These are phyloP conservation scores for Coemansia reversa DNA, from an alignment of 192 early-diverging fungal genomes.

Conservation along the genomic window DNA sequence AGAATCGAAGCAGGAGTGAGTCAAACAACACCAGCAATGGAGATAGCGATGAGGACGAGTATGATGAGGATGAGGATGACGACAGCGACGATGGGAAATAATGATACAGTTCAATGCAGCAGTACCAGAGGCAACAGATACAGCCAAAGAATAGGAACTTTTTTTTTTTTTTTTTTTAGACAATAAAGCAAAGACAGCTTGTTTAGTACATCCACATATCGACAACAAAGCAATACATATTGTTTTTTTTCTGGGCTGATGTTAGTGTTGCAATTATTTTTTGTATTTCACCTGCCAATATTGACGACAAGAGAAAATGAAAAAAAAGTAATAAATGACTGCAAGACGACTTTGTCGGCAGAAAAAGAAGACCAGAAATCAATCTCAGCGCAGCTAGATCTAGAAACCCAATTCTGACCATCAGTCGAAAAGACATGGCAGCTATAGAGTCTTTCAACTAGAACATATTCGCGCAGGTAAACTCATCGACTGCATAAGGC, in stretches of 20 bases:
- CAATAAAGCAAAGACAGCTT: too few relatives aligned
- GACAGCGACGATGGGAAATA: conserved; percentile 5
- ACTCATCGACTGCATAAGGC: conserved; percentile 1
- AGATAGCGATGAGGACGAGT: conserved; percentile 18
- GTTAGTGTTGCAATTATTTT: background rate
- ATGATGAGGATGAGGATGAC: conserved; percentile 17
- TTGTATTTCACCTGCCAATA: background rate
- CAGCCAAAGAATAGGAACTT: background rate
- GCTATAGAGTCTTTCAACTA: conserved; percentile 12
- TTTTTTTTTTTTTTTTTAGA: too few relatives aligned
- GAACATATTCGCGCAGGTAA: conserved; percentile 21
- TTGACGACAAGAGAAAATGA: background rate
- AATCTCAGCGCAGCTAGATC: background rate
- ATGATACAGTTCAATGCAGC: background rate
- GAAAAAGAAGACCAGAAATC: background rate
- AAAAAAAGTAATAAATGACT: background rate
- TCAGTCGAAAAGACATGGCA: conserved; percentile 35
- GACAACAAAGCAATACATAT: too few relatives aligned
- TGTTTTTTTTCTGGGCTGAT: too few relatives aligned
- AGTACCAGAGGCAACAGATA: background rate
- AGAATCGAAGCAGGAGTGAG: conserved; percentile 7
- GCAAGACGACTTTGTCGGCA: background rate
- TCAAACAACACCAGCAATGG: background rate
- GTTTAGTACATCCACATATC: too few relatives aligned
- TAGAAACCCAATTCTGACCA: conserved; percentile 29